Percentiles rank a stretch among this genome's conserved stretches.
Evolutionary conservation across 2,329 filamentous ascomycete genomes (phyloP).

Genomic region (Sclerotinia trifoliorum): DNA sequence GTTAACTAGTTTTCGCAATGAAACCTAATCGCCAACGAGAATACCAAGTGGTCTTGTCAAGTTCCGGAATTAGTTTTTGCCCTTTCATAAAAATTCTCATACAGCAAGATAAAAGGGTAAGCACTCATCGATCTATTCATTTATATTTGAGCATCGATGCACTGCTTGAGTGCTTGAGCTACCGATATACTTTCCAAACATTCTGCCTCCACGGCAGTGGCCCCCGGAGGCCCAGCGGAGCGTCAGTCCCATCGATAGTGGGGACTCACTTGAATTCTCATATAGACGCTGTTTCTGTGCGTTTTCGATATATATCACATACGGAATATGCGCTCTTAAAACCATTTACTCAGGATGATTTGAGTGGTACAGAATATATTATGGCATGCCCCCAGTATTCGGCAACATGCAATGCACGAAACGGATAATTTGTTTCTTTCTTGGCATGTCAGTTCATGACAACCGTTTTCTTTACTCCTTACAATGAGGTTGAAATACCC

Average conservation of each 20-base stretch:
- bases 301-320: background rate
- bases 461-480: conserved; percentile 13
- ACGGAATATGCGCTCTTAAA: background rate
- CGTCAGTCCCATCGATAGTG: background rate
- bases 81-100: background rate
- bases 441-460: background rate
- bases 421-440: conserved; percentile 15
- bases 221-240: conserved; percentile 1
- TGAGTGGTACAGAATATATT: conserved; percentile 14
- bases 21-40: background rate
- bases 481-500: background rate
- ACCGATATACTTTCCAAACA: background rate
- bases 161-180: background rate
- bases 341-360: conserved; percentile 4
- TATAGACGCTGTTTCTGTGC: background rate
- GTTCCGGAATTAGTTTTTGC: background rate
- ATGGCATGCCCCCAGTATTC: conserved; percentile 9
- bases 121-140: background rate
- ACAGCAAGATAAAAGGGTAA: background rate
- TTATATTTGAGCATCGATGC: too few relatives aligned
- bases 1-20: background rate
- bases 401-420: conserved; percentile 8
- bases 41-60: conserved; percentile 2
- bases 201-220: conserved; percentile 8
- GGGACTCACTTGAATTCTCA: background rate